Conservation (phyloP, 148 eudicot species). For the Rheum nobile region DNA sequence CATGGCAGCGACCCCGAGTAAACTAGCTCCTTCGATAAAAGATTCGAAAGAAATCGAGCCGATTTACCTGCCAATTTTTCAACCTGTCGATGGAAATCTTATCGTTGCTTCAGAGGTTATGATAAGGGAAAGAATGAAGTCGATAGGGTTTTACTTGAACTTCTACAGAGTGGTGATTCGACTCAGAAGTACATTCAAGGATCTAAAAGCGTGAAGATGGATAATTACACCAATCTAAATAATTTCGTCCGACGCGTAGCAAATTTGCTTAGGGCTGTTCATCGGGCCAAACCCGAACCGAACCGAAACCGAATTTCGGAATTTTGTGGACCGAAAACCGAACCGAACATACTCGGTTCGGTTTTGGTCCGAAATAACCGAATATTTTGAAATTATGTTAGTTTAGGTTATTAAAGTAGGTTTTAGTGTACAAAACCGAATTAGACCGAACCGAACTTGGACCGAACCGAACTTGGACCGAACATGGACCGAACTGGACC, state of each 20-base stretch:
- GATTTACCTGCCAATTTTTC: conserved; percentile 48
- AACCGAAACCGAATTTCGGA: too few species aligned
- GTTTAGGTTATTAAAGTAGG: too few species aligned
- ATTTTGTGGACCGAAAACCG: too few species aligned
- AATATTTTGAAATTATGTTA: too few species aligned
- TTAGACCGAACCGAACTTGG: too few species aligned
- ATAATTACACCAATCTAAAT: conserved; percentile 65
- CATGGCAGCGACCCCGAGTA: neutral
- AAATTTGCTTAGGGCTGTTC: too few species aligned
- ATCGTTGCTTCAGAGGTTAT: conserved; percentile 30
- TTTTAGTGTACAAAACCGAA: too few species aligned
- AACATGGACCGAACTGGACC: too few species aligned
- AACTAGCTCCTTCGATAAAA: conserved; percentile 13
- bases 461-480: too few species aligned
- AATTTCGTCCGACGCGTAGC: conserved; percentile 35
- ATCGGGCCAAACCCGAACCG: too few species aligned
- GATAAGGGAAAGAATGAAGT: conserved; percentile 23
- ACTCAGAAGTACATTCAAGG: conserved; percentile 77
- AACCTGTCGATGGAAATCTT: conserved; percentile 59
- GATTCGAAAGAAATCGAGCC: conserved; percentile 43
- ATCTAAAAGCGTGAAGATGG: conserved; percentile 45
- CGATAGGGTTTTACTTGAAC: conserved; percentile 52
- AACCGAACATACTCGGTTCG: too few species aligned
- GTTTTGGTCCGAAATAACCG: too few species aligned
- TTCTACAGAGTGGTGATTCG: conserved; percentile 68